A percentile compares a stretch with the other conserved stretches of the same genome.
These are phyloP conservation scores for Serendipita vermifera DNA, from an alignment of 768 basidiomycete species.

Conservation along the genomic window DNA sequence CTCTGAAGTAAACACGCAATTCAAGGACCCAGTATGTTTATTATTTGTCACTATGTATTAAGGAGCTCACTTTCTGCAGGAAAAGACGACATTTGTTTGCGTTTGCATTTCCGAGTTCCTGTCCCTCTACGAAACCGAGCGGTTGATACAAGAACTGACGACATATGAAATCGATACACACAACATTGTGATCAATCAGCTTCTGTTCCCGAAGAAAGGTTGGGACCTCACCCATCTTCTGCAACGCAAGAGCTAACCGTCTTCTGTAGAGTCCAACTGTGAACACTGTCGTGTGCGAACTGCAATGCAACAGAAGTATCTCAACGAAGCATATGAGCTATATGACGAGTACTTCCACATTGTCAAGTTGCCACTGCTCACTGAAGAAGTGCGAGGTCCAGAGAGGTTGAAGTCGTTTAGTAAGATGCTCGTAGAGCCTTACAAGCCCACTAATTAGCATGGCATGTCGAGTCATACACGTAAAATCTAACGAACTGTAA, in stretches of 20 bases:
- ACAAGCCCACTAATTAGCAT: slow-evolving; percentile 37
- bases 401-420: slow-evolving; percentile 89
- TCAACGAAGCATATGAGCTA: slow-evolving; percentile 89
- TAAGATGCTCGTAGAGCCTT: slow-evolving; percentile 79
- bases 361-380: slow-evolving; percentile 79
- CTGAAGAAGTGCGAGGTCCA: slow-evolving; percentile 92
- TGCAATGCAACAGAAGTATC: slow-evolving; percentile 98
- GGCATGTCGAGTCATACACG: no score
- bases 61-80: slow-evolving; percentile 32
- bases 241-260: not conserved
- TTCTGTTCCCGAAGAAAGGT: slow-evolving; percentile 88
- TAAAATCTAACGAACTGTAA: no score
- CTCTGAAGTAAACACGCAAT: slow-evolving; percentile 97
- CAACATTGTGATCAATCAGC: slow-evolving; percentile 96
- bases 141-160: slow-evolving; percentile 92
- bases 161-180: slow-evolving; percentile 94
- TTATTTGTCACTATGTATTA: not conserved
- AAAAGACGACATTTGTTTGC: slow-evolving; percentile 97
- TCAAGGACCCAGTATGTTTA: slow-evolving; percentile 84
- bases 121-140: slow-evolving; percentile 96
- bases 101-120: slow-evolving; percentile 98
- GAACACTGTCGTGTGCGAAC: slow-evolving; percentile 90
- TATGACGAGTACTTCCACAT: slow-evolving; percentile 99
- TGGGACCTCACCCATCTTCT: slow-evolving; percentile 21
- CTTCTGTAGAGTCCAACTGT: slow-evolving; percentile 64